phyloP scores from a whole-genome alignment of 495 filamentous ascomycete species.

The Aspergillus asperescens region DNA sequence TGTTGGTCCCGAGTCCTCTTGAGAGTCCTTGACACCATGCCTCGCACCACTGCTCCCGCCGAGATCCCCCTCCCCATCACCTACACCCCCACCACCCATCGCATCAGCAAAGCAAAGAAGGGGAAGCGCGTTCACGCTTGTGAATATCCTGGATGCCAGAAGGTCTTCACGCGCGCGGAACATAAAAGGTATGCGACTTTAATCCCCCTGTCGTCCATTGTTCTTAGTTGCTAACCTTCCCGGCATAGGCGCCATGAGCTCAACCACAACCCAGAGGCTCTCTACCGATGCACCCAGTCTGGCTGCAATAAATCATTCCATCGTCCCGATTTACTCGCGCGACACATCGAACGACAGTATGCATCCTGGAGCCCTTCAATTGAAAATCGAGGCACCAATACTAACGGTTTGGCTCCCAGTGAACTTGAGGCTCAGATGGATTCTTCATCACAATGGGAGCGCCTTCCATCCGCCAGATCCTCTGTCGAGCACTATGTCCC shows the following conservation, averaged over 20 bases:
- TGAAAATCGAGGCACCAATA: neutral
- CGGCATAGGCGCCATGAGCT: constrained; percentile 71
- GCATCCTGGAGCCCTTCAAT: constrained; percentile 21
- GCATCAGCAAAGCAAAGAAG: constrained; percentile 79
- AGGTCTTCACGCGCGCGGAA: constrained; percentile 82
- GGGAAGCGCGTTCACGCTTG: constrained; percentile 74
- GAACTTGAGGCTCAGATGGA: constrained; percentile 40
- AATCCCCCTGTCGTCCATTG: neutral
- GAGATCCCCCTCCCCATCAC: constrained; percentile 38
- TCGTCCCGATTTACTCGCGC: constrained; percentile 67
- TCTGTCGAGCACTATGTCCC: constrained; percentile 26
- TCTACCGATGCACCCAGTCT: constrained; percentile 58
- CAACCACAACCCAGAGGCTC: constrained; percentile 69
- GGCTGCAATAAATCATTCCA: constrained; percentile 78
- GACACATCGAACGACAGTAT: constrained; percentile 82
- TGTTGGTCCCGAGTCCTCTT: no score
- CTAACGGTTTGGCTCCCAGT: constrained; percentile 19
- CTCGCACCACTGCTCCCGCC: constrained; percentile 17
- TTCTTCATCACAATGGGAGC: constrained; percentile 28
- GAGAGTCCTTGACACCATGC: constrained; percentile 18
- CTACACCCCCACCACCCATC: constrained; percentile 67
- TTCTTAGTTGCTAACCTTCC: constrained; percentile 5
- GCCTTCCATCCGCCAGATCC: constrained; percentile 19
- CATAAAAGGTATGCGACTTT: constrained; percentile 58
- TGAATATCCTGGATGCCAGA: constrained; percentile 56